Percentiles rank a stretch among this genome's conserved stretches.
phyloP scores from a whole-genome alignment of 1,139 yeast genomes.

The Debaryomyces psychrophilus region DNA sequence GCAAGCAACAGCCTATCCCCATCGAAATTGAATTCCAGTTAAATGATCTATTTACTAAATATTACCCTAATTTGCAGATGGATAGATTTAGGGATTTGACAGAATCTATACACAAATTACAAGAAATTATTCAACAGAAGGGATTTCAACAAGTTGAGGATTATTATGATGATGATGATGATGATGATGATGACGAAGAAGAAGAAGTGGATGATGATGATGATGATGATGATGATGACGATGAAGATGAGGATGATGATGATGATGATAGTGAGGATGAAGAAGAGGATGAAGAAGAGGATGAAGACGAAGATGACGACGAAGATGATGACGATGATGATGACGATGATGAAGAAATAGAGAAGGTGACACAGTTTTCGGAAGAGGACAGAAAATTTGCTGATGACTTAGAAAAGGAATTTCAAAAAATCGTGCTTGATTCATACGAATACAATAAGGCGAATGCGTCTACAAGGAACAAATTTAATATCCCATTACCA shows the following conservation, averaged over 20 bases:
- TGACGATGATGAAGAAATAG: slow-evolving; percentile 15
- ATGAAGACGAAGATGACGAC: slow-evolving; percentile 18
- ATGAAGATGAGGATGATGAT: slow-evolving; percentile 24
- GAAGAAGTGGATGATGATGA: slow-evolving; percentile 7
- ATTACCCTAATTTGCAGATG: slow-evolving; percentile 25
- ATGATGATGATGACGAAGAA: slow-evolving; percentile 21
- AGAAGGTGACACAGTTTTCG: slow-evolving; percentile 22
- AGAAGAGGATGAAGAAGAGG: slow-evolving; percentile 19
- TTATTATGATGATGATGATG: slow-evolving; percentile 18
- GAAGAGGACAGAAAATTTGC: slow-evolving; percentile 51
- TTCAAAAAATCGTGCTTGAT: slow-evolving; percentile 51
- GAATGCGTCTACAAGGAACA: slow-evolving; percentile 18
- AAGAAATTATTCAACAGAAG: slow-evolving; percentile 22
- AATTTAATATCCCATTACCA: slow-evolving; percentile 28
- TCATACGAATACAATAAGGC: slow-evolving; percentile 43
- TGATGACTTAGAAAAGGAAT: slow-evolving; percentile 57
- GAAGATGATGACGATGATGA: slow-evolving; percentile 15
- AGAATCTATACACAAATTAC: slow-evolving; percentile 46
- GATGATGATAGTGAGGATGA: slow-evolving; percentile 25
- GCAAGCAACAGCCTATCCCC: slow-evolving; percentile 68
- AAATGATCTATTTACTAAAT: slow-evolving; percentile 43
- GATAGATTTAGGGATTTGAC: slow-evolving; percentile 41
- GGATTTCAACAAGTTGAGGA: slow-evolving; percentile 20
- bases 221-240: slow-evolving; percentile 22
- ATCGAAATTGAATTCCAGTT: slow-evolving; percentile 62